A percentile compares a stretch with the other conserved stretches of the same genome.
Evolutionary conservation across 768 basidiomycete genomes (phyloP).

Genomic region (Daedaleopsis nitida): DNA sequence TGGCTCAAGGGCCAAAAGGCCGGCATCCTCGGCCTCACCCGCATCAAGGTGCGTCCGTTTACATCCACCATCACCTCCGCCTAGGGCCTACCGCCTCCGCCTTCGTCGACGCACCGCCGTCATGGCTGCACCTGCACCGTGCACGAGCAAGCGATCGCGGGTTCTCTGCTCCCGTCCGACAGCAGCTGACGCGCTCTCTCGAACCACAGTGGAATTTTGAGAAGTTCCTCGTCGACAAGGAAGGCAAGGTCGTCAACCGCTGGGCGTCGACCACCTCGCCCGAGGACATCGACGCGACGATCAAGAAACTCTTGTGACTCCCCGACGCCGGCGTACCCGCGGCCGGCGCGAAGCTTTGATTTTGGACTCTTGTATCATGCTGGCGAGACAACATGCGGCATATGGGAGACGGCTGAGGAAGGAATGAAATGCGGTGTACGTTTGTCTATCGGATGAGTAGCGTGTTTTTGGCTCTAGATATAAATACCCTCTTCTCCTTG

Average conservation of each 20-base stretch:
- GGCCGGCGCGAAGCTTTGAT: too few species aligned
- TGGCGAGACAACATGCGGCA: too few species aligned
- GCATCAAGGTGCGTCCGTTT: constrained; percentile 64
- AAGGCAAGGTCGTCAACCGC: constrained; percentile 72
- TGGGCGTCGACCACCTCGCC: constrained; percentile 82
- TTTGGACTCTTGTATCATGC: too few species aligned
- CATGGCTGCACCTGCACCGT: too few species aligned
- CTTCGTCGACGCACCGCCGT: too few species aligned
- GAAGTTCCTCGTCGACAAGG: constrained; percentile 81
- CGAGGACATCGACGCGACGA: constrained; percentile 57
- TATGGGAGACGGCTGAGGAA: too few species aligned
- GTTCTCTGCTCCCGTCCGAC: too few species aligned
- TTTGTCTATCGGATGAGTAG: too few species aligned
- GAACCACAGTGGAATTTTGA: constrained; percentile 84
- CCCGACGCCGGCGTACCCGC: neutral
- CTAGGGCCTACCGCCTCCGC: neutral
- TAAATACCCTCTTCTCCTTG: too few species aligned
- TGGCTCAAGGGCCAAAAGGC: constrained; percentile 84
- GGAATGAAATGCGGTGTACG: too few species aligned
- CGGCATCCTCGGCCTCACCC: constrained; percentile 66
- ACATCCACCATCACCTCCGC: neutral
- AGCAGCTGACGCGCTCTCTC: neutral
- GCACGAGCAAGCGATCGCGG: too few species aligned
- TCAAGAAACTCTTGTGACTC: constrained; percentile 59
- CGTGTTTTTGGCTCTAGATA: too few species aligned